Conservation (phyloP, 257 asterid species). For the Primulina huaijiensis region DNA sequence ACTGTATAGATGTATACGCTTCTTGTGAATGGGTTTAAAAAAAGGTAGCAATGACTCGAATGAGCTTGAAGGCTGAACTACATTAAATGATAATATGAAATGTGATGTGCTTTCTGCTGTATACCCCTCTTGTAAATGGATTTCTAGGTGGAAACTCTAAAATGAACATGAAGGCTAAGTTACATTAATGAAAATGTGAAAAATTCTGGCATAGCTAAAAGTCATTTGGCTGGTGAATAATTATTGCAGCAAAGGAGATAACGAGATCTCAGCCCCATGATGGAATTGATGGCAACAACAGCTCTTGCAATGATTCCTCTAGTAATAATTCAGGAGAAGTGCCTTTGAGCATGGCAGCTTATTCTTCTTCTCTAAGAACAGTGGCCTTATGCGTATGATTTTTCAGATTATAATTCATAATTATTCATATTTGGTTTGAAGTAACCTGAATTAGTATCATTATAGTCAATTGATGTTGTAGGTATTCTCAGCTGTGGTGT, state of each 20-base stretch:
- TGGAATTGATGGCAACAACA: slow-evolving; percentile 28
- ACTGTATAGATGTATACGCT: neutral
- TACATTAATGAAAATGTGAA: slow-evolving; percentile 4
- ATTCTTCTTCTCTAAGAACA: slow-evolving; percentile 63
- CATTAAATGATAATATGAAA: neutral
- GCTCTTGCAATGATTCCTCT: slow-evolving; percentile 35
- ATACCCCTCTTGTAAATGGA: slow-evolving; percentile 1
- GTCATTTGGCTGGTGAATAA: slow-evolving; percentile 22
- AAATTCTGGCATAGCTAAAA: slow-evolving; percentile 11
- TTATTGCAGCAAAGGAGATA: slow-evolving; percentile 43
- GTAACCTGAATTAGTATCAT: slow-evolving; percentile 45
- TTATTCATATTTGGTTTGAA: slow-evolving; percentile 21
- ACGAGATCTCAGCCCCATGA: slow-evolving; percentile 36
- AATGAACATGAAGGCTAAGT: slow-evolving; percentile 16
- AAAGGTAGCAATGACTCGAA: neutral
- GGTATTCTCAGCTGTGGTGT: slow-evolving; percentile 86
- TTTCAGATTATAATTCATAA: slow-evolving; percentile 14
- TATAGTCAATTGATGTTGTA: slow-evolving; percentile 51
- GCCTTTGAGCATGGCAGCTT: slow-evolving; percentile 34
- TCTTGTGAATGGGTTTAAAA: no score
- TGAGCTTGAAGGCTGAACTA: neutral
- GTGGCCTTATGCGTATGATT: slow-evolving; percentile 82
- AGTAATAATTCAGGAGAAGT: slow-evolving; percentile 37
- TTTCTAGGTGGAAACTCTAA: slow-evolving; percentile 4
- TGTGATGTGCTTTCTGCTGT: neutral